Evolutionary conservation across 306 rosid species (phyloP).

Genomic region (Abrus precatorius): DNA sequence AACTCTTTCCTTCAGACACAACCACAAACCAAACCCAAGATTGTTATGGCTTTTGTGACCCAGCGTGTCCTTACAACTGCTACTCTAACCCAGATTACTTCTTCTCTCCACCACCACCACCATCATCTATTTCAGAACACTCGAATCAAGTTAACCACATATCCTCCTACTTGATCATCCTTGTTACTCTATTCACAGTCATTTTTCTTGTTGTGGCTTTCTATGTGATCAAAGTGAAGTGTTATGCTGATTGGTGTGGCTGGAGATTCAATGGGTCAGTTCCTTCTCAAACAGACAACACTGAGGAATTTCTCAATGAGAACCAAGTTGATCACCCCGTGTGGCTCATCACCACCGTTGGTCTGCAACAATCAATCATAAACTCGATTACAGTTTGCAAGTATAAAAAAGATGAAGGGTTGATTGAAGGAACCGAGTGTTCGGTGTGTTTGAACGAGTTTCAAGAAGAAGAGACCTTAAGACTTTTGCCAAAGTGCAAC

Average conservation of each 20-base stretch:
- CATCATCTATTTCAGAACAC: slow-evolving; percentile 32
- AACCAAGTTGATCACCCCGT: slow-evolving; percentile 72
- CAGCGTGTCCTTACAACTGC: slow-evolving; percentile 61
- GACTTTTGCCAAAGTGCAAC: slow-evolving; percentile 76
- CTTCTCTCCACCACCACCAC: slow-evolving; percentile 56
- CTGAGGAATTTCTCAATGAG: slow-evolving; percentile 58
- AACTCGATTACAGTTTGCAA: slow-evolving; percentile 67
- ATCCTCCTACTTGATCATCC: slow-evolving; percentile 59
- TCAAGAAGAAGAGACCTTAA: slow-evolving; percentile 61
- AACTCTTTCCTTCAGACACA: slow-evolving; percentile 60
- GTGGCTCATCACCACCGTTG: slow-evolving; percentile 72
- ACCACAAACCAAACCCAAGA: slow-evolving; percentile 60
- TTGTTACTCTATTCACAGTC: slow-evolving; percentile 52
- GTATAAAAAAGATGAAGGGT: slow-evolving; percentile 64
- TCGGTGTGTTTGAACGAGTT: slow-evolving; percentile 79
- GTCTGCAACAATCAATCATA: slow-evolving; percentile 73
- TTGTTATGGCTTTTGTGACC: slow-evolving; percentile 67
- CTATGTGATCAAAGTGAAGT: slow-evolving; percentile 64
- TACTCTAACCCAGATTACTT: slow-evolving; percentile 55
- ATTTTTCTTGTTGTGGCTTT: slow-evolving; percentile 56
- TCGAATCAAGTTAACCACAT: slow-evolving; percentile 43
- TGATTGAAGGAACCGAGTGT: slow-evolving; percentile 78
- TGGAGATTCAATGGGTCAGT: slow-evolving; percentile 32
- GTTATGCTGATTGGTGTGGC: slow-evolving; percentile 55
- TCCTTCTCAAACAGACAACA: slow-evolving; percentile 41